Conservation (phyloP, 2,329 filamentous ascomycete genomes). For the Sporothrix mexicana region DNA sequence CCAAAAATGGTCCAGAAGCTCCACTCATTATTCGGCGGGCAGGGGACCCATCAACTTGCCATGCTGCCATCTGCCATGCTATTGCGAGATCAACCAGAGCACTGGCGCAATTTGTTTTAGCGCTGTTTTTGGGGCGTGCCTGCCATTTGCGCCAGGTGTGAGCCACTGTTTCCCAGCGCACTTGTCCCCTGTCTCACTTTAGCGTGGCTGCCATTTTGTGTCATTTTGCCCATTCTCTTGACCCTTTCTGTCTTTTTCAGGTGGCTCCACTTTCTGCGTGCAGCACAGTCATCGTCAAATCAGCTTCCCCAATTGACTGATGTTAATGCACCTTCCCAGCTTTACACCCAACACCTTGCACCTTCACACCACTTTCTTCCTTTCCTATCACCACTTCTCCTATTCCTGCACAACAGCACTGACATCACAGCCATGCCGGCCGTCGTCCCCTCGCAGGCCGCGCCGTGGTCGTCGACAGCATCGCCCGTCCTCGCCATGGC, state of each 20-base stretch:
- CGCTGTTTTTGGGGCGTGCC: slow-evolving; percentile 4
- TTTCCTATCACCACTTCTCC: not conserved
- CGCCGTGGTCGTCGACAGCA: slow-evolving; percentile 38
- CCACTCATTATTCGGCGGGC: not conserved
- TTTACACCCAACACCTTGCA: not conserved
- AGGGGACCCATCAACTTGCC: not conserved
- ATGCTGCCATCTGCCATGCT: slow-evolving; percentile 9
- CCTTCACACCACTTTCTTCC: not conserved
- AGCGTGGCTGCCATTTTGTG: not conserved
- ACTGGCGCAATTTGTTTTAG: slow-evolving; percentile 27
- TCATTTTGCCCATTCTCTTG: not conserved
- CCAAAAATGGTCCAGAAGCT: not conserved
- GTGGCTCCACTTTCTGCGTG: slow-evolving; percentile 9
- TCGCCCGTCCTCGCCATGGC: slow-evolving; percentile 34
- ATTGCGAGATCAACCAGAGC: slow-evolving; percentile 32
- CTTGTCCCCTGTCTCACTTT: not conserved
- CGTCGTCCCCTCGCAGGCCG: slow-evolving; percentile 25
- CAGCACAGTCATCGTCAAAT: slow-evolving; percentile 21
- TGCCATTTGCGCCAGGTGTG: not conserved
- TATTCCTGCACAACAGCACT: not conserved
- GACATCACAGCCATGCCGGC: slow-evolving; percentile 34
- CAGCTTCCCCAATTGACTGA: slow-evolving; percentile 16
- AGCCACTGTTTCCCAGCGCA: too few relatives aligned
- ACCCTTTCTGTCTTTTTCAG: not conserved
- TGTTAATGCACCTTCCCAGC: not conserved